Evolutionary conservation across 345 rosid species (phyloP), one percentile per base, ranked within the genome.

Genomic region (Lepidium didymum): DNA sequence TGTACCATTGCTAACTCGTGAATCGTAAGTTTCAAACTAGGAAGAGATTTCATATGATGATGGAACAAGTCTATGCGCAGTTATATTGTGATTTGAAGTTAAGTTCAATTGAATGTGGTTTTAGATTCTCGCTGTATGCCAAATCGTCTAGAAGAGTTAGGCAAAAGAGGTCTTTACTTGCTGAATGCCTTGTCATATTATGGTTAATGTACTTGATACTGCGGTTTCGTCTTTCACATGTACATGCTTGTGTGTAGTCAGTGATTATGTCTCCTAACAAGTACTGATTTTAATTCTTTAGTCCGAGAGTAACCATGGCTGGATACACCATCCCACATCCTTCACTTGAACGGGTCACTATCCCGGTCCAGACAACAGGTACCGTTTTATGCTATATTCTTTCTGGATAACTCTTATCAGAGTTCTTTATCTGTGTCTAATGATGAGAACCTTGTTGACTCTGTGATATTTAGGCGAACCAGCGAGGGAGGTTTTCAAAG

Each of bases 271-370:
- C 41, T 54, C 44, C 44, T 72, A 35, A 72, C 36, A 10, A 12
- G 25, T 29, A n/a, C 8, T 62, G 56, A 35, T 15, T 54, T 18
- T 31, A 44, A 70, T 73, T 75, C 57, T 81, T 82, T 89, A 91
- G 95, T 70, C 91, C 97, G 19, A 85, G 96, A 73, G 93, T 89
- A 18, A 69, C 84, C 6, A 68, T 80, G 59, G 84, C 81, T 62
- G 92, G 86, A 13, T 89, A 94, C 82, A 89, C 90, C 73, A 91
- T 94, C 52, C 97, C 92, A 59, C 97, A 91, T 84, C 97, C 97
- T 63, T 91, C 97, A 33, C 86, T 85, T 72, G 95, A 91, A 50
- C 75, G 75, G 29, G 93, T 94, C 62, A 86, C 82, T 62, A 72
- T 91, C 56, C 84, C 86, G 57, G 92, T 94, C 35, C 97, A 94